Percentiles rank a stretch among this genome's conserved stretches.
Evolutionary conservation across 805 yeast species (phyloP).

Genomic region (Wickerhamiella cacticola): DNA sequence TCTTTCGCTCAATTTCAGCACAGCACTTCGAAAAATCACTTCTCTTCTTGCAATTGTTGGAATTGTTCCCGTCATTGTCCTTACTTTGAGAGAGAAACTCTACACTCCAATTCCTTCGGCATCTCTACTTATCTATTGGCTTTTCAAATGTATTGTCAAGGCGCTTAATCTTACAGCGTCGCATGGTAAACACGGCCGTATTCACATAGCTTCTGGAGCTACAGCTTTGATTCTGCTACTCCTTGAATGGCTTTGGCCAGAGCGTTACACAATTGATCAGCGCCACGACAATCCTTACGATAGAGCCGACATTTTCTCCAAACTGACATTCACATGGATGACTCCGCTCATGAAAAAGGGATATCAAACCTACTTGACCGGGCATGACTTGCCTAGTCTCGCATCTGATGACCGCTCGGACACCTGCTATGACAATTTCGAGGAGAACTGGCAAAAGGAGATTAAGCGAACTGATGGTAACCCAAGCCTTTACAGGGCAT

Average conservation of each 20-base stretch:
- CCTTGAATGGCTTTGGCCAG: constrained; percentile 33
- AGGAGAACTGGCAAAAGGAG: constrained; percentile 50
- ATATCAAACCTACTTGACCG: constrained; percentile 40
- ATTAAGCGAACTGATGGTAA: constrained; percentile 24
- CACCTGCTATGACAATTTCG: constrained; percentile 38
- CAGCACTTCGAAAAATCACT: constrained; percentile 27
- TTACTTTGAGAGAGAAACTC: constrained; percentile 63
- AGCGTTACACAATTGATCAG: constrained; percentile 26
- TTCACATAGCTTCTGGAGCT: constrained; percentile 28
- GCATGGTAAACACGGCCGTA: constrained; percentile 20
- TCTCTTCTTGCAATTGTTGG: constrained; percentile 34
- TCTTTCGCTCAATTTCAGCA: background rate
- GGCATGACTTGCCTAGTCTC: constrained; percentile 62
- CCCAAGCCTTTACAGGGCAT: constrained; percentile 48
- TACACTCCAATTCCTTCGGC: constrained; percentile 56
- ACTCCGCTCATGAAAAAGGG: constrained; percentile 71
- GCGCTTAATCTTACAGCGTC: constrained; percentile 28
- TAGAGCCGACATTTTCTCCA: constrained; percentile 58
- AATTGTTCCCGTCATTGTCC: constrained; percentile 38
- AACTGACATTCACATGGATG: constrained; percentile 85
- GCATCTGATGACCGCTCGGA: constrained; percentile 58
- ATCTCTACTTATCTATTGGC: constrained; percentile 63
- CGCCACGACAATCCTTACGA: constrained; percentile 36
- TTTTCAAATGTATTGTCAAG: constrained; percentile 41
- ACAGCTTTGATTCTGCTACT: constrained; percentile 35